These are phyloP conservation scores for Pezicula rhizophila DNA, from an alignment of 2,329 filamentous ascomycete genomes.

Conservation along the genomic window DNA sequence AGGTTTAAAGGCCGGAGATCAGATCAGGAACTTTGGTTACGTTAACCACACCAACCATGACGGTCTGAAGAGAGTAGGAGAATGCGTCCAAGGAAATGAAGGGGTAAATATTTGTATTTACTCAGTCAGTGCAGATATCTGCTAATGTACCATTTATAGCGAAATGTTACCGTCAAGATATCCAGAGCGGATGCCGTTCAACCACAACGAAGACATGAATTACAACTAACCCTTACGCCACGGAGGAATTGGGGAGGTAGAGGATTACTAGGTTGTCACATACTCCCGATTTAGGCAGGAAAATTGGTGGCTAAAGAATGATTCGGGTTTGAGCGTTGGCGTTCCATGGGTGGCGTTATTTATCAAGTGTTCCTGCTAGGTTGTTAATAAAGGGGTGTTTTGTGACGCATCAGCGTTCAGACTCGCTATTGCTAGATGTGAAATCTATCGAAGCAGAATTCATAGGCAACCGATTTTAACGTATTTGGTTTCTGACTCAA, in stretches of 20 bases:
- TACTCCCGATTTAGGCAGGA: conserved; percentile 64
- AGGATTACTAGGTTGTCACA: conserved; percentile 84
- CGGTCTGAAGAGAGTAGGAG: conserved; percentile 75
- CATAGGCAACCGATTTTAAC: too few relatives aligned
- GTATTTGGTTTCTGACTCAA: too few relatives aligned
- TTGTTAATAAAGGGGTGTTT: not conserved
- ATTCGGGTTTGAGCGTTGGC: conserved; percentile 6
- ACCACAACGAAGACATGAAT: conserved; percentile 38
- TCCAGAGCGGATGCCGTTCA: conserved; percentile 34
- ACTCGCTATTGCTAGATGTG: too few relatives aligned
- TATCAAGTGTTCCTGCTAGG: not conserved
- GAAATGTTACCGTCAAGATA: conserved; percentile 63
- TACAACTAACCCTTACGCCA: conserved; percentile 70
- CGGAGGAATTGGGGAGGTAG: conserved; percentile 82
- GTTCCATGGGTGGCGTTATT: conserved; percentile 15
- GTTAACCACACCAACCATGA: conserved; percentile 84
- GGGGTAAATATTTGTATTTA: conserved; percentile 52
- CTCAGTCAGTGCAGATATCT: not conserved
- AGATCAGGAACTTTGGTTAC: conserved; percentile 77
- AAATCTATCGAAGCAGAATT: too few relatives aligned
- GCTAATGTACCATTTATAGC: conserved; percentile 38
- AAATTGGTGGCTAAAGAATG: not conserved
- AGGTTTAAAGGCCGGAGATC: conserved; percentile 74
- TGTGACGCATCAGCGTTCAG: not conserved
- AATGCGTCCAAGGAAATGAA: conserved; percentile 84